Base-by-base conservation (phyloP, 2,329 filamentous ascomycete genomes). In the Neonectria ditissima region DNA sequence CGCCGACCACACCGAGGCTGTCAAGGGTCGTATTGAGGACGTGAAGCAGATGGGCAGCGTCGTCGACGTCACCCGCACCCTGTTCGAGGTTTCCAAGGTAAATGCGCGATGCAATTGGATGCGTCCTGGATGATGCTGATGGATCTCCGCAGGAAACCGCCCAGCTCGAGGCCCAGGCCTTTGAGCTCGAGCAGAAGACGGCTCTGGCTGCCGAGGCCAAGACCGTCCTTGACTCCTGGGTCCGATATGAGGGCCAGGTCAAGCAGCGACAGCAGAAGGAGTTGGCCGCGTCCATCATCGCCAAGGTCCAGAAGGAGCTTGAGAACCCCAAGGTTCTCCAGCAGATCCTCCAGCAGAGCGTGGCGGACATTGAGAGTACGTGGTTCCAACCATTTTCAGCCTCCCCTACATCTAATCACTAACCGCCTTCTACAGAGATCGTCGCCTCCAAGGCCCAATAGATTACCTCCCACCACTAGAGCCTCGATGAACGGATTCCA, bases 81-180 rank as follows among this genome's bases (percentile, higher is more conserved):
- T 99, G 65, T 99, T 99, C 80, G 93, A 93, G 80, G 94, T 99
- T 75, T 99, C 96, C 78, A 98, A 97, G 94, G 95, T 97, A 86
- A 74, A 83, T 58, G 41, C 32, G 43, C 65, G 39, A 61, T 61
- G 63, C 9, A 48, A 55, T 52, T 60, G 63, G 53, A 63, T 30
- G n/a, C 20, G 59, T 52, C 41, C 14, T n/a, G 59, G 52, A 55
- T 16, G 28, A 56, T 66, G 59, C 69, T 74, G 71, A 74, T 67
- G 68, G 56, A 47, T 55, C 34, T 58, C 68, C 64, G 63, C 74
- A 97, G 94, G 96, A 99, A 89, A 99, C 96, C 78, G 97, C 96
- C 78, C 86, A 92, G 84, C 92, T 98, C 73, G 96, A 99, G 89
- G 91, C 95, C 73, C 83, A 98, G 89, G 94, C 94, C 71, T 99